Base-by-base conservation (phyloP, 768 basidiomycete species). In the Russula emetica region DNA sequence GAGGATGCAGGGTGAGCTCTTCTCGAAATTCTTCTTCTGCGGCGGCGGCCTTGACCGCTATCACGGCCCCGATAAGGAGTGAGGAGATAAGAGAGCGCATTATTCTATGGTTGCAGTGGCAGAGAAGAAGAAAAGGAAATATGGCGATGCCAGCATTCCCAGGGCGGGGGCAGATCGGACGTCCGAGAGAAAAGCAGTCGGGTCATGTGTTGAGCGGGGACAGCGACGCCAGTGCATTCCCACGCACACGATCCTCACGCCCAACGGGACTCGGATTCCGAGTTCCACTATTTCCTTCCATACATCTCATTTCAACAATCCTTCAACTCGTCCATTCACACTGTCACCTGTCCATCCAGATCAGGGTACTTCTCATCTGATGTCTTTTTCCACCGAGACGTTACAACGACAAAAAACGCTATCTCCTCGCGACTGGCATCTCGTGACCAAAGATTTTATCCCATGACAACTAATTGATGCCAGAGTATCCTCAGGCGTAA, bases 1-100 rank as follows among this genome's bases (percentile, higher is more conserved):
- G 80, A 0, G 92, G 82, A 38, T 78, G 77, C 16, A 90, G 68
- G 1, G 74, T 72, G 16, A 90, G 78, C 28, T 76, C 70, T 74
- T 90, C 87, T 54, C 79, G 70, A 64, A 86, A 86, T 26, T 74
- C 69, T 74, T 47, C 45, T 20, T 30, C 28, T 22, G 20, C 20
- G 1, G 44, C 18, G 9, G 42, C 26, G 18, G 36, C 24, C 13
- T 26, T 55, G 20, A 18, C 44, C 14, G 36, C 11, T 11, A 56
- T 18, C 22, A 60, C 18, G 2, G 22, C 6, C 20, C 14, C 10
- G 16, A 30, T 14, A 34, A 64, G 18, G 30, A 60, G 36, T 8
- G 55, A 51, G 18, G 20, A 60, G 38, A 64, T 24, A 20, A 40
- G 26, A 28, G 22, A 22, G 47, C 63, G 55, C 30, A 44, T 64